Evolutionary conservation across 2,329 filamentous ascomycete genomes (phyloP), one percentile per base, ranked within the genome.

Genomic region (Fusarium sarcochroum): DNA sequence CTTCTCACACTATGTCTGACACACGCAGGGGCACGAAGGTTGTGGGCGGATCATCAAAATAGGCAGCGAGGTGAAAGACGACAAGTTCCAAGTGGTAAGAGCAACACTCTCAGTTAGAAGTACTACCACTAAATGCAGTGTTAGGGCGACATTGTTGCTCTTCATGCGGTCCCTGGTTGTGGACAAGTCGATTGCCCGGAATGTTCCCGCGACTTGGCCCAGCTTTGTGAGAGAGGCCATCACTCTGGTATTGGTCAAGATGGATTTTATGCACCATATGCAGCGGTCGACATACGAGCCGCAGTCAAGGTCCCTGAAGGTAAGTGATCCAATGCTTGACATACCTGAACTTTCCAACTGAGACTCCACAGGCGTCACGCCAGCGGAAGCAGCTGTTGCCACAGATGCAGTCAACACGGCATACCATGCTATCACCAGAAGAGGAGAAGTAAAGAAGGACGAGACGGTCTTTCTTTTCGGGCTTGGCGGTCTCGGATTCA

Each of bases 181-280:
- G 44, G 49, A 1, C 11, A 37, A 17, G 37, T 55, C 0, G 60
- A 69, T 8, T 72, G 69, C 7, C 71, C 75, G 0, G 80, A 83
- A 57, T 84, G 81, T 47, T 79, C 77, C 4, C 75, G 78, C 1
- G 78, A 80, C 37, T 62, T 83, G 1, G 58, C 75, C 5, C 80
- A 82, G 59, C 68, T 81, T 0, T 81, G 80, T 48, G 75, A 79
- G 46, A 51, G 44, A 30, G 74, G 79, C 0, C 77, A 79, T 44
- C 80, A 82, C 60, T 81, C 81, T 2, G 81, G 81, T 0, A 81
- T 83, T 20, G 81, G 81, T 0, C 79, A 82, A 48, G 78, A 83
- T 30, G 81, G 81, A 0, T 81, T 81, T 37, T 81, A 80, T 44
- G 80, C 81, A 2, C 79, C 81, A 1, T 83, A 79, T 38, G 77